A percentile compares a stretch with the other conserved stretches of the same genome.
Conservation (phyloP, 352 stramenopile species). For the Phytophthora pluvialis region DNA sequence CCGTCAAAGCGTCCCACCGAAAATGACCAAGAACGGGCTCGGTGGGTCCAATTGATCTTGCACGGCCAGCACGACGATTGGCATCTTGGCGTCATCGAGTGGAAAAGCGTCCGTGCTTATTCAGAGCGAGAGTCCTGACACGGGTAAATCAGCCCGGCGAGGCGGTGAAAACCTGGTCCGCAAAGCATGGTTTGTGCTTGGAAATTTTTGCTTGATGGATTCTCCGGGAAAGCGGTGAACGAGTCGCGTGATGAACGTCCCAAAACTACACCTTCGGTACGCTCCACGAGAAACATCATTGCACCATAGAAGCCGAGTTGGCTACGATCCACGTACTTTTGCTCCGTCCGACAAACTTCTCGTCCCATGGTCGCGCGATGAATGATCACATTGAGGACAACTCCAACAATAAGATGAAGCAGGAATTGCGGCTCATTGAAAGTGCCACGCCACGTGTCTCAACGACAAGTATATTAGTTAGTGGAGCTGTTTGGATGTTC, state of each 20-base stretch:
- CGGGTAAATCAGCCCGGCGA: too few relatives aligned
- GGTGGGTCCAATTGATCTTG: too few relatives aligned
- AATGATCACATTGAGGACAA: neutral
- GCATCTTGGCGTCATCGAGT: conserved; percentile 6
- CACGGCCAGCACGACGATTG: neutral
- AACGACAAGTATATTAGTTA: too few relatives aligned
- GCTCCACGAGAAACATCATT: neutral
- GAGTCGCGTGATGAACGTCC: neutral
- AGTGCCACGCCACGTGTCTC: too few relatives aligned
- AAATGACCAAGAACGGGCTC: neutral
- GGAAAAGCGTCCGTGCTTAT: conserved; percentile 4
- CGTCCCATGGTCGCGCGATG: neutral
- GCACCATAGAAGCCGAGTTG: neutral
- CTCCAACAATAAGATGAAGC: neutral
- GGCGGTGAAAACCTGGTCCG: neutral
- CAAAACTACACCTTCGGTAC: neutral
- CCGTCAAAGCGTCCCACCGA: neutral
- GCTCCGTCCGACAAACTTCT: too few relatives aligned
- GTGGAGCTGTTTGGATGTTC: too few relatives aligned
- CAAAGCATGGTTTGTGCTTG: conserved; percentile 8
- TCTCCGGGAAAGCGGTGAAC: neutral
- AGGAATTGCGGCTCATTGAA: too few relatives aligned
- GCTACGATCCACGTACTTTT: too few relatives aligned
- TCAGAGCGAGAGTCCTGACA: too few relatives aligned
- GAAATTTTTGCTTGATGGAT: too few relatives aligned